phyloP scores from a whole-genome alignment of 345 rosid species.

The Jatropha curcas region DNA sequence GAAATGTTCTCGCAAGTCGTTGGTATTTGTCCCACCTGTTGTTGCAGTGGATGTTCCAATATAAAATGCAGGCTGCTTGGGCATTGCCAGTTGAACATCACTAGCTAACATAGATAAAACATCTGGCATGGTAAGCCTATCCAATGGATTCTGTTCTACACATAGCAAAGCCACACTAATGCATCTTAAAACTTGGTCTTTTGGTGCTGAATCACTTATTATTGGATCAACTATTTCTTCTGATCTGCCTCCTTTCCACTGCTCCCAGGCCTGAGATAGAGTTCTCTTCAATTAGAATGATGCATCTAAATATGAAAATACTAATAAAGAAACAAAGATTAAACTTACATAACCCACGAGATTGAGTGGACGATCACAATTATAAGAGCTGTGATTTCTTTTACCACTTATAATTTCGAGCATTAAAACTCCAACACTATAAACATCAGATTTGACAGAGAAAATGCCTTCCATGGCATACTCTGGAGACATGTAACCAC shows the following conservation, averaged over 20 bases:
- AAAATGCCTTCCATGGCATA: slow-evolving; percentile 23
- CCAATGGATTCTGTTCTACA: not conserved
- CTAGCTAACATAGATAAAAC: not conserved
- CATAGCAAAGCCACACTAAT: not conserved
- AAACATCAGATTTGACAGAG: slow-evolving; percentile 31
- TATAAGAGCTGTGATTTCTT: slow-evolving; percentile 2
- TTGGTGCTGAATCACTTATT: not conserved
- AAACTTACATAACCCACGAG: slow-evolving; percentile 23
- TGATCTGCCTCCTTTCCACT: slow-evolving; percentile 16
- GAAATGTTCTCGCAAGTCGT: no score
- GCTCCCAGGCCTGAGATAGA: slow-evolving; percentile 23
- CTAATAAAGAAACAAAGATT: no score
- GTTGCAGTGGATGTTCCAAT: not conserved
- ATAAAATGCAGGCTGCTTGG: slow-evolving; percentile 13
- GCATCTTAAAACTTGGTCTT: slow-evolving; percentile 13
- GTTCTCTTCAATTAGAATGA: not conserved
- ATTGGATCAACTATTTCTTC: slow-evolving; percentile 7
- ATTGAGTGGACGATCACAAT: slow-evolving; percentile 1
- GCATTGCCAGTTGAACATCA: not conserved
- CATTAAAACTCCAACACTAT: slow-evolving; percentile 21
- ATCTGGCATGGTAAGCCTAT: slow-evolving; percentile 7
- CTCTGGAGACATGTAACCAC: slow-evolving; percentile 29
- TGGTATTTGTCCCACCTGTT: no score
- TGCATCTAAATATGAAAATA: no score
- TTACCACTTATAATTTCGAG: slow-evolving; percentile 23